These are phyloP conservation scores for Septoria petroselini DNA, from an alignment of 2,329 filamentous ascomycete species.

Conservation along the genomic window DNA sequence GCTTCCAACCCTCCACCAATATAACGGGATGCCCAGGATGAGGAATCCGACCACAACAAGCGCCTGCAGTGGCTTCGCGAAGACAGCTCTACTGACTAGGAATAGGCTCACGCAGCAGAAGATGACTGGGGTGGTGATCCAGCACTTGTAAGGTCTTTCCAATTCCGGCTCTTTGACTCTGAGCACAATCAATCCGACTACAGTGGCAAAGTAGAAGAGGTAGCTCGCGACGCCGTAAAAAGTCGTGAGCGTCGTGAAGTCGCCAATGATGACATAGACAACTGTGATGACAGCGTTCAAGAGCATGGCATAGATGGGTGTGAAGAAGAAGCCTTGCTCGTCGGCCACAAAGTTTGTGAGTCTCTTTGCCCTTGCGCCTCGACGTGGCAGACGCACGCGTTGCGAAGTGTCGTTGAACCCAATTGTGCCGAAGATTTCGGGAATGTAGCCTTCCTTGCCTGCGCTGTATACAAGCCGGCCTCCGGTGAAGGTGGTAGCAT, in stretches of 20 bases:
- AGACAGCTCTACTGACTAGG: slow-evolving; percentile 79
- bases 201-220: slow-evolving; percentile 94
- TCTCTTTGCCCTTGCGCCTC: slow-evolving; percentile 57
- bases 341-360: slow-evolving; percentile 68
- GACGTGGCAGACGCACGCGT: slow-evolving; percentile 39
- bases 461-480: slow-evolving; percentile 90
- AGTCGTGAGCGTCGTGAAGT: slow-evolving; percentile 86
- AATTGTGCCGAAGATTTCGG: slow-evolving; percentile 75
- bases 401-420: slow-evolving; percentile 57
- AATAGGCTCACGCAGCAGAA: slow-evolving; percentile 98
- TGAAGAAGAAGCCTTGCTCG: slow-evolving; percentile 80
- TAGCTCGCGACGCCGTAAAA: slow-evolving; percentile 98
- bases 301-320: slow-evolving; percentile 85
- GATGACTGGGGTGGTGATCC: slow-evolving; percentile 95
- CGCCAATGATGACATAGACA: slow-evolving; percentile 78
- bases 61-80: slow-evolving; percentile 87
- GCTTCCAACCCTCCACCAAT: slow-evolving; percentile 77
- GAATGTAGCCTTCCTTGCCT: slow-evolving; percentile 92
- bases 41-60: slow-evolving; percentile 83
- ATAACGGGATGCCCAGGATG: slow-evolving; percentile 77
- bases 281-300: slow-evolving; percentile 74
- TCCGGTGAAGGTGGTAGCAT: slow-evolving; percentile 90
- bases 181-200: slow-evolving; percentile 87
- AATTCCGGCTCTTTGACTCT: slow-evolving; percentile 82
- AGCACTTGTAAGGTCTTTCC: slow-evolving; percentile 88